Evolutionary conservation across 352 stramenopile genomes (phyloP).

Genomic region (Discostella stelligera): DNA sequence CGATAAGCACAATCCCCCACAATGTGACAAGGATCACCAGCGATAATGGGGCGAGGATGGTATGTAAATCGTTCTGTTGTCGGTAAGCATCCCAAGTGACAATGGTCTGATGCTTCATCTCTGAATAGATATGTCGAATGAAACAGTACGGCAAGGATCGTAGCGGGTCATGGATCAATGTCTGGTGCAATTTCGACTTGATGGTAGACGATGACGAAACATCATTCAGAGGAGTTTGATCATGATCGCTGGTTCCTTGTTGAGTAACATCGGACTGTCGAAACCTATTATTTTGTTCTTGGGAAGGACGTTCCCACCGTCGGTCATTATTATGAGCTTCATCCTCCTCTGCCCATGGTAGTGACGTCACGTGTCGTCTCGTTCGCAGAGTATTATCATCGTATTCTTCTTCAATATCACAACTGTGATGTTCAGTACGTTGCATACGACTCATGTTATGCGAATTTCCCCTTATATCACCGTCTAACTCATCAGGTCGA

Average conservation of each 20-base stretch:
- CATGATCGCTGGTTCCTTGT: neutral
- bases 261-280: neutral
- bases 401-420: neutral
- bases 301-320: neutral
- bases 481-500: conserved; percentile 8
- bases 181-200: conserved; percentile 27
- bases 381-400: neutral
- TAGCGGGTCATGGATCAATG: conserved; percentile 30
- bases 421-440: neutral
- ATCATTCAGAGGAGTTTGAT: neutral
- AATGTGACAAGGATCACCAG: conserved; percentile 6
- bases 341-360: conserved; percentile 1
- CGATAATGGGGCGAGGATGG: conserved; percentile 1
- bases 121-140: conserved; percentile 20
- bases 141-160: conserved; percentile 16
- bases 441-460: neutral
- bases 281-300: neutral
- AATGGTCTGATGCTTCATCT: conserved; percentile 12
- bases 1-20: neutral
- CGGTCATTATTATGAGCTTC: conserved; percentile 3
- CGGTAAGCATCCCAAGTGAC: conserved; percentile 6
- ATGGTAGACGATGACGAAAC: neutral
- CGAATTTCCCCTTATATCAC: neutral
- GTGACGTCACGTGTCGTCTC: neutral
- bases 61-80: neutral